A percentile compares a stretch with the other conserved stretches of the same genome.
These are phyloP conservation scores for sweet orange (Citrus sinensis) DNA, from an alignment of 345 rosid species.

Conservation along the genomic window DNA sequence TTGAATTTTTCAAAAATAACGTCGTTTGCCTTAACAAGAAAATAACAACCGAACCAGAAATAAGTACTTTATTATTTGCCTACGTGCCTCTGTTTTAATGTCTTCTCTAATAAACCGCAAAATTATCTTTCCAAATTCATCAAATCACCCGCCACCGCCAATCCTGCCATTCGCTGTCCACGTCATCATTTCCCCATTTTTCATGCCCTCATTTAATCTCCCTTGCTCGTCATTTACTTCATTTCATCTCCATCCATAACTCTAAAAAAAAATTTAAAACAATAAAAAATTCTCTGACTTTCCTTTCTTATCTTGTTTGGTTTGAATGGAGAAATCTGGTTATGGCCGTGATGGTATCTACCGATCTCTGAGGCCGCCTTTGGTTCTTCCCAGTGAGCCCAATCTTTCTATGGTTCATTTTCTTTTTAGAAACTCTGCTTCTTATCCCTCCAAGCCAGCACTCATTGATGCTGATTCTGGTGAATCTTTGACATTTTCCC, in stretches of 20 bases:
- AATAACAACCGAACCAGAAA: background rate
- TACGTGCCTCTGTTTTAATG: background rate
- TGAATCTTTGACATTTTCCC: slow-evolving; percentile 48
- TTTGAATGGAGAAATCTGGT: slow-evolving; percentile 76
- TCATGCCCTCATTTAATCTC: too few species aligned
- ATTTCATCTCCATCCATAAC: background rate
- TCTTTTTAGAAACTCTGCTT: slow-evolving; percentile 53
- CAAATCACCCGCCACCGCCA: background rate
- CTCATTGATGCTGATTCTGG: slow-evolving; percentile 65
- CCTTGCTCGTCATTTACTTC: too few species aligned
- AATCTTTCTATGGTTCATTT: slow-evolving; percentile 58
- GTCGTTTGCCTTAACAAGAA: too few species aligned
- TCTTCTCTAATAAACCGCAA: background rate
- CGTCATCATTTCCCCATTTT: too few species aligned
- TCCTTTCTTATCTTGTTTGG: background rate
- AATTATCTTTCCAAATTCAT: background rate
- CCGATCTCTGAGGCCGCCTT: slow-evolving; percentile 66
- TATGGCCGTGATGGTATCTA: slow-evolving; percentile 80
- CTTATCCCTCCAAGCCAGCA: slow-evolving; percentile 59
- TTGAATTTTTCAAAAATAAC: too few species aligned
- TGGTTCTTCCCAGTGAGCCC: slow-evolving; percentile 58
- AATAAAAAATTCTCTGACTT: background rate
- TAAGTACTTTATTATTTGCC: background rate
- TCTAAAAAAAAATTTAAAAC: background rate
- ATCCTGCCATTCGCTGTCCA: too few species aligned